Evolutionary conservation across 805 yeast genomes (phyloP).

Genomic region (Kodamaea laetipori): DNA sequence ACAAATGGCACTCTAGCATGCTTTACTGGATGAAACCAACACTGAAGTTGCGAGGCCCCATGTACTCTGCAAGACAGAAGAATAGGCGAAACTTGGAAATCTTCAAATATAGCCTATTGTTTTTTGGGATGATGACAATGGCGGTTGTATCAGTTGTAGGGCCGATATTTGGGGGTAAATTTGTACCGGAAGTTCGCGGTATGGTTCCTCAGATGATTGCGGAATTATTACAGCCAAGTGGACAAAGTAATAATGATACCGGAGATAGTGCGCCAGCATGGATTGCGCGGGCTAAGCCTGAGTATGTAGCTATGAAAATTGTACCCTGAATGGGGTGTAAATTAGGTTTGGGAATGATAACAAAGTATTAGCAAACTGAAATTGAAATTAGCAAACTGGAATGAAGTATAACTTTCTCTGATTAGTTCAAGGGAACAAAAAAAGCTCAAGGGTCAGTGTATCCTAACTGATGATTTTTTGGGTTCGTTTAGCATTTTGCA

Average conservation of each 20-base stretch:
- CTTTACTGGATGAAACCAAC: constrained; percentile 52
- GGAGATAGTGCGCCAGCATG: constrained; percentile 51
- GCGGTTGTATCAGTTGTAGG: constrained; percentile 45
- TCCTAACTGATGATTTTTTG: too few relatives aligned
- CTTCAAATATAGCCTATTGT: constrained; percentile 49
- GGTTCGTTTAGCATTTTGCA: too few relatives aligned
- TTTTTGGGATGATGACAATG: constrained; percentile 40
- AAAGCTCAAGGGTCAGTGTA: too few relatives aligned
- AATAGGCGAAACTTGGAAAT: constrained; percentile 32
- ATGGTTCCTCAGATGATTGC: constrained; percentile 17
- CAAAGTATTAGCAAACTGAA: too few relatives aligned
- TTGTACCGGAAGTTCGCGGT: constrained; percentile 8
- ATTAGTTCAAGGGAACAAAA: too few relatives aligned
- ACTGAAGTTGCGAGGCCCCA: constrained; percentile 35
- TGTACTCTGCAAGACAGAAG: constrained; percentile 42
- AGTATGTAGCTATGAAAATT: constrained; percentile 17
- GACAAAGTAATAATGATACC: constrained; percentile 66
- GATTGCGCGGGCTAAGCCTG: constrained; percentile 40
- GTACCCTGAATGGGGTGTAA: too few relatives aligned
- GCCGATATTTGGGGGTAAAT: constrained; percentile 46
- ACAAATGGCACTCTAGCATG: constrained; percentile 51
- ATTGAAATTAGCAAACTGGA: too few relatives aligned
- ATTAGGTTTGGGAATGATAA: too few relatives aligned
- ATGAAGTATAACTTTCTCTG: too few relatives aligned
- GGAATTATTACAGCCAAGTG: constrained; percentile 55